phyloP scores from a whole-genome alignment of 345 rosid genomes.

The Aethionema arabicum region DNA sequence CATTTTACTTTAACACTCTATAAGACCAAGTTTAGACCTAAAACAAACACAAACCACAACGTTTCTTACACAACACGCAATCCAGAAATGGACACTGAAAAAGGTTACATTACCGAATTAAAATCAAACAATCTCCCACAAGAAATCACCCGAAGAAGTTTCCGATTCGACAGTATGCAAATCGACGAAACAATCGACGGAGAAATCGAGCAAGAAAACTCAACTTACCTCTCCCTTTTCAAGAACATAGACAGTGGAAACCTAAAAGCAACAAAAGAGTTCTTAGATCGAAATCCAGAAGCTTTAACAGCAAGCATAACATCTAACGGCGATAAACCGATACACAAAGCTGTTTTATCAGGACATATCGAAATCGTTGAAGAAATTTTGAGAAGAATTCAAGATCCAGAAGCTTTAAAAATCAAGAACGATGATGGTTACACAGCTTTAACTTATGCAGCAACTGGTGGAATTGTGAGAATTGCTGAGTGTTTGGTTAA shows the following conservation, averaged over 20 bases:
- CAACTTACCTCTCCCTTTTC: slow-evolving; percentile 45
- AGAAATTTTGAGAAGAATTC: slow-evolving; percentile 43
- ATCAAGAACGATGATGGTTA: slow-evolving; percentile 40
- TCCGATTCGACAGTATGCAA: slow-evolving; percentile 30
- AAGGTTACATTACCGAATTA: slow-evolving; percentile 34
- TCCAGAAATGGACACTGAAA: slow-evolving; percentile 30
- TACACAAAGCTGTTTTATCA: slow-evolving; percentile 64
- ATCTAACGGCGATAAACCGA: slow-evolving; percentile 57
- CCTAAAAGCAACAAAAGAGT: slow-evolving; percentile 43
- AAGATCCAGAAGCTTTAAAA: slow-evolving; percentile 29
- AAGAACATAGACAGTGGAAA: slow-evolving; percentile 61
- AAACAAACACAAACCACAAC: neutral
- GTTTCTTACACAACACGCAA: slow-evolving; percentile 18
- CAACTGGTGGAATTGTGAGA: slow-evolving; percentile 59
- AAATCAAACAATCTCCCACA: slow-evolving; percentile 30
- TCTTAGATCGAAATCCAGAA: slow-evolving; percentile 41
- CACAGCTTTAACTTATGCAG: slow-evolving; percentile 69
- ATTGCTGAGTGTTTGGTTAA: slow-evolving; percentile 57
- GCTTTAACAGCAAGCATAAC: slow-evolving; percentile 51
- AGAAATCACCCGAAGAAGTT: slow-evolving; percentile 22
- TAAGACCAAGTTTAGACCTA: slow-evolving; percentile 6
- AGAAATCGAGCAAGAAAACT: slow-evolving; percentile 19
- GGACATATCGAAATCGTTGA: slow-evolving; percentile 60
- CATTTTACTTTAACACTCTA: slow-evolving; percentile 14
- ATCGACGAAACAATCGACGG: slow-evolving; percentile 26